Percentiles rank a stretch among this genome's conserved stretches.
Conservation (phyloP, 1,284 basidiomycete species). For the Hemileia vastatrix region DNA sequence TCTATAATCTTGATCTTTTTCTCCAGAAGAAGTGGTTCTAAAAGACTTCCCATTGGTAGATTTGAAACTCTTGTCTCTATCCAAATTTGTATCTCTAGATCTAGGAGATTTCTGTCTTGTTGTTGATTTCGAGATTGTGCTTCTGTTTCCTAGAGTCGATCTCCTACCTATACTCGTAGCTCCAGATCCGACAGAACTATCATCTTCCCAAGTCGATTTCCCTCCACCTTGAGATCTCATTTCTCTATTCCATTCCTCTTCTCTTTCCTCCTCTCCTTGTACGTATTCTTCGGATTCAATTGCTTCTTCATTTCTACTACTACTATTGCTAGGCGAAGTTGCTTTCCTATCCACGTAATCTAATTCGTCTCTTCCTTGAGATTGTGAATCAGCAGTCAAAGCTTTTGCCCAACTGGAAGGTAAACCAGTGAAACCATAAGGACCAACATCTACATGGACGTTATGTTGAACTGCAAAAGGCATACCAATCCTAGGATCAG, state of each 20-base stretch:
- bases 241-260: neutral
- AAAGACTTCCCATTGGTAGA: no score
- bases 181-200: neutral
- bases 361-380: neutral
- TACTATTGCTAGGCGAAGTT: neutral
- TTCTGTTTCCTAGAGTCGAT: neutral
- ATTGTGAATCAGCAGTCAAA: constrained; percentile 14
- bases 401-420: constrained; percentile 33
- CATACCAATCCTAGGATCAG: constrained; percentile 32
- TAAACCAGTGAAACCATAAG: constrained; percentile 33
- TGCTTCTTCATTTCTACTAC: no score
- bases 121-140: neutral
- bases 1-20: no score
- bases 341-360: neutral
- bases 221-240: neutral
- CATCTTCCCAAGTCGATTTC: neutral
- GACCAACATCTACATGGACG: constrained; percentile 35
- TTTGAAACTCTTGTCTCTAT: no score
- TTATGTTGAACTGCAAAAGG: constrained; percentile 35
- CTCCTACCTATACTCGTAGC: neutral
- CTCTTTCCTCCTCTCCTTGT: neutral
- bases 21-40: no score
- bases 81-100: no score
- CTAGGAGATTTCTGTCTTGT: neutral
- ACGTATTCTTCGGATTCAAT: neutral